These are phyloP conservation scores for Raphidocelis subcapitata DNA, from an alignment of 139 green algal genomes.

Conservation along the genomic window DNA sequence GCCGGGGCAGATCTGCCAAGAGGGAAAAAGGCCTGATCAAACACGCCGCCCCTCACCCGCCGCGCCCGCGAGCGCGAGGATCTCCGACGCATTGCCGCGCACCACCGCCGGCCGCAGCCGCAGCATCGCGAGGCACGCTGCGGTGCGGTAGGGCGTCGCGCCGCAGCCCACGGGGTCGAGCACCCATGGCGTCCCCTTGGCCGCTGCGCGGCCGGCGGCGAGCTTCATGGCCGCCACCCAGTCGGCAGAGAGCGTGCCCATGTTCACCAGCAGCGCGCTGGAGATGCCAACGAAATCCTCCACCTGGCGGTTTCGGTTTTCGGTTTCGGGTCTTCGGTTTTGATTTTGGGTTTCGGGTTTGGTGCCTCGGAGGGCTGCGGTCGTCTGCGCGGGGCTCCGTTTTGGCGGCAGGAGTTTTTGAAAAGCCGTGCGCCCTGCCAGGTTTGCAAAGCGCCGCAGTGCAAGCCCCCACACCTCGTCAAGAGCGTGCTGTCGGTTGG, in stretches of 20 bases:
- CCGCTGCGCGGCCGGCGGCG: conserved; percentile 30
- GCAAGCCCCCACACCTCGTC: too few species aligned
- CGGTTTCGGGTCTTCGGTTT: too few species aligned
- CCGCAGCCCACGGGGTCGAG: conserved; percentile 82
- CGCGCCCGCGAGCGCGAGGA: conserved; percentile 69
- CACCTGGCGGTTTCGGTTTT: neutral
- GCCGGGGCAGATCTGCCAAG: too few species aligned
- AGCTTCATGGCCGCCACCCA: conserved; percentile 64
- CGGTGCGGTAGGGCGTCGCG: conserved; percentile 65
- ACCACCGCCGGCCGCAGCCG: conserved; percentile 62
- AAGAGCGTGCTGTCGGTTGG: too few species aligned
- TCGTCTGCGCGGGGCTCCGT: too few species aligned
- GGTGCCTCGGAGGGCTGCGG: too few species aligned
- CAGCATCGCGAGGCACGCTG: conserved; percentile 56
- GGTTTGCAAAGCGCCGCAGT: too few species aligned
- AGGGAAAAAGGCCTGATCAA: too few species aligned
- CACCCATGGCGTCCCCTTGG: conserved; percentile 73
- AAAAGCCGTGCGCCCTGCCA: too few species aligned
- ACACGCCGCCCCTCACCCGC: conserved; percentile 12
- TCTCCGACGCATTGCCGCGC: conserved; percentile 76
- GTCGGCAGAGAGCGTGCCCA: conserved; percentile 66
- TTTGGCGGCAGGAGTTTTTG: too few species aligned
- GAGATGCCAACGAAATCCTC: conserved; percentile 66
- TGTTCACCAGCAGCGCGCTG: conserved; percentile 74
- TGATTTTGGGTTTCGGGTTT: too few species aligned